These are phyloP conservation scores for Penicillium sp. DNA, from an alignment of 2,329 filamentous ascomycete species.

Conservation along the genomic window DNA sequence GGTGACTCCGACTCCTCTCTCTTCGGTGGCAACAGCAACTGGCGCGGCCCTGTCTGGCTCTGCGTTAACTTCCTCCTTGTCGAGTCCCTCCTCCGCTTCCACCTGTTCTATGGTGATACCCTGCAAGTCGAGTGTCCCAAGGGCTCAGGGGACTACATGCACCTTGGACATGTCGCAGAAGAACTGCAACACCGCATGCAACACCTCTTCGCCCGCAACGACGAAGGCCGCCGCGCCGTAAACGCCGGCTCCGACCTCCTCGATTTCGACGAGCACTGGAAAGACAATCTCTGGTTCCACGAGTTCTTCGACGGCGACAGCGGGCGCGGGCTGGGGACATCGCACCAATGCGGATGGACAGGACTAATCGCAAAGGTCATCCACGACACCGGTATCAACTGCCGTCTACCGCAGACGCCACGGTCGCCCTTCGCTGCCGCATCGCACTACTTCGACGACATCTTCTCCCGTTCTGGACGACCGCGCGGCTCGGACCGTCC, in stretches of 20 bases:
- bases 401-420: slow-evolving; percentile 84
- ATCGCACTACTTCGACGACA: slow-evolving; percentile 90
- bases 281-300: slow-evolving; percentile 87
- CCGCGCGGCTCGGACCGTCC: slow-evolving; percentile 40
- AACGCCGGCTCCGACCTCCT: slow-evolving; percentile 76
- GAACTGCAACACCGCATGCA: slow-evolving; percentile 91
- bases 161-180: slow-evolving; percentile 86
- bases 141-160: slow-evolving; percentile 88
- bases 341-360: slow-evolving; percentile 94
- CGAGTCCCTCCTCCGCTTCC: slow-evolving; percentile 88
- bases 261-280: slow-evolving; percentile 89
- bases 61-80: slow-evolving; percentile 92
- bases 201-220: slow-evolving; percentile 75
- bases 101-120: slow-evolving; percentile 84
- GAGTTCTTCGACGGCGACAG: slow-evolving; percentile 94
- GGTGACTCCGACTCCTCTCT: slow-evolving; percentile 94
- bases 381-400: slow-evolving; percentile 85
- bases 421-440: slow-evolving; percentile 75
- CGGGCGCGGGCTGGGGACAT: slow-evolving; percentile 80
- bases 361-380: slow-evolving; percentile 94
- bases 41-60: slow-evolving; percentile 91
- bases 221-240: slow-evolving; percentile 79
- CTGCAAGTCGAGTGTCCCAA: slow-evolving; percentile 90
- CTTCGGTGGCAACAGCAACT: slow-evolving; percentile 96
- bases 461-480: slow-evolving; percentile 54